A percentile compares a stretch with the other conserved stretches of the same genome.
phyloP scores from a whole-genome alignment of 2,329 filamentous ascomycete genomes.

The Ceratocystis harringtonii region DNA sequence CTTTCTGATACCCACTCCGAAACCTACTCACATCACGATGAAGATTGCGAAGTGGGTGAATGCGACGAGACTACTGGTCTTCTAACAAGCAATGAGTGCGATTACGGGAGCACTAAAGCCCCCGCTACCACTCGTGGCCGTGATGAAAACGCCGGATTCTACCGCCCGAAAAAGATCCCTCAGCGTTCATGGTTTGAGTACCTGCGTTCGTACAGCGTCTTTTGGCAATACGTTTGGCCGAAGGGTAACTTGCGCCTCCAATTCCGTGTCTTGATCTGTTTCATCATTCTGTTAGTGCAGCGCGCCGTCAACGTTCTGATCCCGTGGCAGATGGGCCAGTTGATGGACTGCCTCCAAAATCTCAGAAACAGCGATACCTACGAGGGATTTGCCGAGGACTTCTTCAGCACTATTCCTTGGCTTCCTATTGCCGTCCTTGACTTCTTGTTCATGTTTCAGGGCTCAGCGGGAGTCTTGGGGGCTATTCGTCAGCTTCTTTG shows the following conservation, averaged over 20 bases:
- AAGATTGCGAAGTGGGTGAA: conserved; percentile 28
- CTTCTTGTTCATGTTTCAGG: conserved; percentile 47
- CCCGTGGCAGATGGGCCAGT: conserved; percentile 61
- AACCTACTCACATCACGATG: conserved; percentile 17
- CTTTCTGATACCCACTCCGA: conserved; percentile 6
- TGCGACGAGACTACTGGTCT: conserved; percentile 49
- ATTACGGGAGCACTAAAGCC: conserved; percentile 8
- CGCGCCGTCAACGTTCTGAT: conserved; percentile 76
- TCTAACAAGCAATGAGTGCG: conserved; percentile 24
- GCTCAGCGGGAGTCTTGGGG: conserved; percentile 72
- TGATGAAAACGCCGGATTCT: conserved; percentile 65
- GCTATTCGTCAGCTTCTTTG: conserved; percentile 71
- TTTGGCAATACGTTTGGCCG: conserved; percentile 96
- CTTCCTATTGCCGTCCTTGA: conserved; percentile 31
- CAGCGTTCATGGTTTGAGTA: conserved; percentile 95
- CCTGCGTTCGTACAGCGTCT: conserved; percentile 75
- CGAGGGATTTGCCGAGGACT: conserved; percentile 21
- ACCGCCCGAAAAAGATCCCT: conserved; percentile 71
- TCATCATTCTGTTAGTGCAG: conserved; percentile 64
- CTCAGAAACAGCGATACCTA: conserved; percentile 33
- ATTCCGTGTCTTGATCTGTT: conserved; percentile 66
- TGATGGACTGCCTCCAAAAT: conserved; percentile 56
- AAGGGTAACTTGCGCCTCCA: conserved; percentile 61
- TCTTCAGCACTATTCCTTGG: conserved; percentile 47
- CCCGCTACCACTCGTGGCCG: conserved; percentile 23